A percentile compares a stretch with the other conserved stretches of the same genome.
These are phyloP conservation scores for Leucocoprinus birnbaumii DNA, from an alignment of 768 basidiomycete genomes.

Conservation along the genomic window DNA sequence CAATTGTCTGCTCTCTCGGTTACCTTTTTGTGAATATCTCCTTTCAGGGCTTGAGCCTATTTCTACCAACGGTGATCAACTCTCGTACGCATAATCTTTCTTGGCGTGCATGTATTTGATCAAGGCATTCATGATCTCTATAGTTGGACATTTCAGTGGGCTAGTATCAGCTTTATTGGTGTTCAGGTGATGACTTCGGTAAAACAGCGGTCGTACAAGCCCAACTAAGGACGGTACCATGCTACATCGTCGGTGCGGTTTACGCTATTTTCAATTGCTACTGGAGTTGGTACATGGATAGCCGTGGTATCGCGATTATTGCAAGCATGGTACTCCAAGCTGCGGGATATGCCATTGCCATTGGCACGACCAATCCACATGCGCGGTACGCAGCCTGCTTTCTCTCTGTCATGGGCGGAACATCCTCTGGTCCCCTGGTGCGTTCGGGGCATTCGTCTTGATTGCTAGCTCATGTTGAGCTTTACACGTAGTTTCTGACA, in stretches of 20 bases:
- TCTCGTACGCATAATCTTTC: conserved; percentile 29
- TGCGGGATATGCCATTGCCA: conserved; percentile 39
- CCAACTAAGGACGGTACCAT: conserved; percentile 47
- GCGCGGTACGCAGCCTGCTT: conserved; percentile 49
- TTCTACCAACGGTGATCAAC: conserved; percentile 44
- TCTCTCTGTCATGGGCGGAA: conserved; percentile 35
- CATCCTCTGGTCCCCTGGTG: conserved; percentile 34
- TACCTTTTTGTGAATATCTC: conserved; percentile 38
- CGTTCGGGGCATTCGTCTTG: background rate
- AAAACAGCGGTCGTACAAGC: conserved; percentile 37
- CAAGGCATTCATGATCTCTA: background rate
- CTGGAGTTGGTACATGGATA: conserved; percentile 30
- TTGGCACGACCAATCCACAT: conserved; percentile 37
- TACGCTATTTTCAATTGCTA: conserved; percentile 37
- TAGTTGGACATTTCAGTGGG: conserved; percentile 36
- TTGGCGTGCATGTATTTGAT: background rate
- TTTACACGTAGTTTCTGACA: conserved; percentile 27
- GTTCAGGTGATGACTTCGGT: background rate
- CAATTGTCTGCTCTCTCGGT: conserved; percentile 24
- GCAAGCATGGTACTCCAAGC: conserved; percentile 34
- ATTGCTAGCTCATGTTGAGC: background rate
- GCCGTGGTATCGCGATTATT: conserved; percentile 32
- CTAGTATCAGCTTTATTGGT: background rate
- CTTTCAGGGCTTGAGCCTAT: conserved; percentile 40
- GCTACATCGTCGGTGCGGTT: conserved; percentile 37